Conservation (phyloP, 2,329 filamentous ascomycete genomes). For the Gremmenia infestans region DNA sequence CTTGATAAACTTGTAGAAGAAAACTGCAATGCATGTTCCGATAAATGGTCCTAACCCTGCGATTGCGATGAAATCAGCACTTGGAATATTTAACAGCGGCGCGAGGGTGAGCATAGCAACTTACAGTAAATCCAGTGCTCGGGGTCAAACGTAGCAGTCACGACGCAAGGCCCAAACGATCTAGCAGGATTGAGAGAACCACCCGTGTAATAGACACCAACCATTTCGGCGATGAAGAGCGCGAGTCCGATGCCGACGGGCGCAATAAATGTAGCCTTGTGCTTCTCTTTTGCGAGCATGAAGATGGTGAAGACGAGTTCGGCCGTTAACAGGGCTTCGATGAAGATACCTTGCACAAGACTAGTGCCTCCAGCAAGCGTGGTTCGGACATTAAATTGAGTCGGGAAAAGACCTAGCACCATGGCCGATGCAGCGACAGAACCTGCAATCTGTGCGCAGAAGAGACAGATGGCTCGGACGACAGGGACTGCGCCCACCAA, state of each 20-base stretch:
- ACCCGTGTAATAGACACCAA: conserved; percentile 36
- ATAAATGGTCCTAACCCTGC: conserved; percentile 45
- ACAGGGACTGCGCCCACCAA: conserved; percentile 32
- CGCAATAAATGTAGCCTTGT: conserved; percentile 41
- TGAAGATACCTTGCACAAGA: conserved; percentile 42
- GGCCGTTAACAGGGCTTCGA: conserved; percentile 45
- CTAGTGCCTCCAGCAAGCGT: conserved; percentile 37
- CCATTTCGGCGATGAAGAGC: conserved; percentile 43
- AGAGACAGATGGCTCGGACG: conserved; percentile 30
- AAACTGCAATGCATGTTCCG: conserved; percentile 44
- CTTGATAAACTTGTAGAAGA: conserved; percentile 48
- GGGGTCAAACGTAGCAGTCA: conserved; percentile 37
- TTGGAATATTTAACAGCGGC: neutral
- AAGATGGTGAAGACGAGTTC: conserved; percentile 46
- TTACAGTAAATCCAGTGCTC: conserved; percentile 46
- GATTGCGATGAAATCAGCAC: neutral
- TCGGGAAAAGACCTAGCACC: conserved; percentile 34
- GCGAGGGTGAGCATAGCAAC: neutral
- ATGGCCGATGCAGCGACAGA: conserved; percentile 37
- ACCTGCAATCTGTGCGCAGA: conserved; percentile 33
- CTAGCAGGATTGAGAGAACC: conserved; percentile 45
- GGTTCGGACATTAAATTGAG: conserved; percentile 36
- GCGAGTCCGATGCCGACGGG: conserved; percentile 42
- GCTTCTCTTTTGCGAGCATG: conserved; percentile 46
- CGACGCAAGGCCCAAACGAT: conserved; percentile 43